Conservation (phyloP, 805 yeast genomes). For the Kodamaea leandrae region DNA sequence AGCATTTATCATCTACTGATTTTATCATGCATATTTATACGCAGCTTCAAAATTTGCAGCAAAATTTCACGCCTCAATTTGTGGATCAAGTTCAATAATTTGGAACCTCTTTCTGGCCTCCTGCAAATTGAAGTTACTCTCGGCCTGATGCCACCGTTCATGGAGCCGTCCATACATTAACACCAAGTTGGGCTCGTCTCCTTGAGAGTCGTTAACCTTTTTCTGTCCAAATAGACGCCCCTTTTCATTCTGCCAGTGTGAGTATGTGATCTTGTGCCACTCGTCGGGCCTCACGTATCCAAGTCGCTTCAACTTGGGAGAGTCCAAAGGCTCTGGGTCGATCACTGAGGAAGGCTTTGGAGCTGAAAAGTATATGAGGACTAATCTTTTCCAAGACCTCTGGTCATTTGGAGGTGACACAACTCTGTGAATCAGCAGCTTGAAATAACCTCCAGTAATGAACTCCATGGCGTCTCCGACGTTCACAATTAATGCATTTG, state of each 20-base stretch:
- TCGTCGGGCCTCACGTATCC: conserved; percentile 15
- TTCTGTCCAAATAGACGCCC: conserved; percentile 12
- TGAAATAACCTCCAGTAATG: conserved; percentile 19
- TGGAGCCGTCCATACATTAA: conserved; percentile 11
- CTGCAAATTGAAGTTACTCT: conserved; percentile 17
- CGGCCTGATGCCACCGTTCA: conserved; percentile 14
- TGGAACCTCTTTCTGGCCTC: conserved; percentile 22
- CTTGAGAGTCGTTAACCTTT: conserved; percentile 10
- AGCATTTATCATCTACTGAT: not conserved
- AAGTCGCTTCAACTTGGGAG: conserved; percentile 22
- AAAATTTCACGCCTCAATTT: not conserved
- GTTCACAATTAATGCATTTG: conserved; percentile 12
- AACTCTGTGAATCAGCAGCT: conserved; percentile 26
- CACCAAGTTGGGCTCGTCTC: conserved; percentile 13
- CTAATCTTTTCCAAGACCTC: conserved; percentile 20
- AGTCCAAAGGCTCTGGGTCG: conserved; percentile 26
- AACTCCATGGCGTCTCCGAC: conserved; percentile 16
- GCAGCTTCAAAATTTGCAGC: not conserved
- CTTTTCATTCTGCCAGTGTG: conserved; percentile 12
- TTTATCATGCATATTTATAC: not conserved
- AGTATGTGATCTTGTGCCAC: conserved; percentile 14
- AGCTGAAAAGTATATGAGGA: conserved; percentile 25
- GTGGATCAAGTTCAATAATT: conserved; percentile 15
- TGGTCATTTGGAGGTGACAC: conserved; percentile 28
- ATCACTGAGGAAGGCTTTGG: conserved; percentile 20